Evolutionary conservation across 257 asterid species (phyloP).

Genomic region (Penstemon davidsonii): DNA sequence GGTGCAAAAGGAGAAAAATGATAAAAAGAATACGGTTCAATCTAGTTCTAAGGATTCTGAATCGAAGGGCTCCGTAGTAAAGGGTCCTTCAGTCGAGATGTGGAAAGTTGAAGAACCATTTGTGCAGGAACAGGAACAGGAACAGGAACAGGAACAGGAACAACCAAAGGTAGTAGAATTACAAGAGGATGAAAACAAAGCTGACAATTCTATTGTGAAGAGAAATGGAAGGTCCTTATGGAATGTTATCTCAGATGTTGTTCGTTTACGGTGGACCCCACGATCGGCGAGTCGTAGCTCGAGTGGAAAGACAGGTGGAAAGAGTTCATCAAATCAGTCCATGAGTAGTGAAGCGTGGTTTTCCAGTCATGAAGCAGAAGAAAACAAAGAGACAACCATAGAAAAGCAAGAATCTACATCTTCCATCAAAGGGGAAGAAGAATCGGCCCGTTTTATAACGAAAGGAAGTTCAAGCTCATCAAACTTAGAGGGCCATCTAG

Average conservation of each 20-base stretch:
- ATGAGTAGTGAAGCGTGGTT: conserved; percentile 69
- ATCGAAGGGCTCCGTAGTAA: conserved; percentile 43
- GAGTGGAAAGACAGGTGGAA: conserved; percentile 54
- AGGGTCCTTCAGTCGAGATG: conserved; percentile 79
- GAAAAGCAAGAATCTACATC: conserved; percentile 41
- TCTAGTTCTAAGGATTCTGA: conserved; percentile 46
- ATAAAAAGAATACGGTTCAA: conserved; percentile 23
- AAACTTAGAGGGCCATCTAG: conserved; percentile 37
- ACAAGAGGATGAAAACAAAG: conserved; percentile 41
- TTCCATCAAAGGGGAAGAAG: conserved; percentile 39
- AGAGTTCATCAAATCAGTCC: conserved; percentile 73
- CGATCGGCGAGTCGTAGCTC: conserved; percentile 57
- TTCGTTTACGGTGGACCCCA: conserved; percentile 60
- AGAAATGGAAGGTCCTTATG: conserved; percentile 80
- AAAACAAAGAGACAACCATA: conserved; percentile 40
- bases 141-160: conserved; percentile 15
- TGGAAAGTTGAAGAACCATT: conserved; percentile 69
- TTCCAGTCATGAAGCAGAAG: conserved; percentile 82
- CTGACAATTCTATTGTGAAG: conserved; percentile 40
- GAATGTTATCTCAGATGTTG: conserved; percentile 63
- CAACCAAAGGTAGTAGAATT: conserved; percentile 36
- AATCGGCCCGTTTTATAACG: conserved; percentile 28
- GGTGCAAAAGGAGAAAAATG: conserved; percentile 37
- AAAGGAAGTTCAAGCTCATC: conserved; percentile 51
- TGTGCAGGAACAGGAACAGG: conserved; percentile 22